Conservation (phyloP, 805 yeast species). For the Wickerhamomyces silvicola region DNA sequence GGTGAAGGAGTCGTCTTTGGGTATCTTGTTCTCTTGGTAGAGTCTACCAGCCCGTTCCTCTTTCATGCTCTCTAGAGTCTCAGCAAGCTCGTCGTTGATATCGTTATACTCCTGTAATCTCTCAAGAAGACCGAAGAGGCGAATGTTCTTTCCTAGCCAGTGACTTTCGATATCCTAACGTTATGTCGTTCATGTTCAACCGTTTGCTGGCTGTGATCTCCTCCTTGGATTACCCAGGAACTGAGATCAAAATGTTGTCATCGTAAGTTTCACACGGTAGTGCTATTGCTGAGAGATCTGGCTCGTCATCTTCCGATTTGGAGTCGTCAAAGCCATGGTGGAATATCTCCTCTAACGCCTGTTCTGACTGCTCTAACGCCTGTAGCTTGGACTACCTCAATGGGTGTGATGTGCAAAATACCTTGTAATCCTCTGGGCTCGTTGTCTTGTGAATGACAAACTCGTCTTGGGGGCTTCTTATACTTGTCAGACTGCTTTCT, state of each 20-base stretch:
- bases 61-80: no score
- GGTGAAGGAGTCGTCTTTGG: no score
- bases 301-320: conserved; percentile 22
- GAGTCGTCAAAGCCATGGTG: conserved; percentile 18
- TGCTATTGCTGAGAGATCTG: conserved; percentile 18
- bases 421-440: conserved; percentile 18
- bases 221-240: conserved; percentile 22
- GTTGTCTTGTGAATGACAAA: conserved; percentile 23
- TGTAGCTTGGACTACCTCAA: conserved; percentile 19
- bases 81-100: conserved; percentile 14
- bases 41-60: no score
- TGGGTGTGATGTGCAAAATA: conserved; percentile 18
- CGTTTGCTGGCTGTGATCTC: conserved; percentile 21
- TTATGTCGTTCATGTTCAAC: conserved; percentile 18
- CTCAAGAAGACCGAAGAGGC: conserved; percentile 11
- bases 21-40: no score
- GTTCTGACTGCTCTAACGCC: conserved; percentile 19
- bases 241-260: conserved; percentile 21
- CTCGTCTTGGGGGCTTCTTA: conserved; percentile 8
- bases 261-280: conserved; percentile 9
- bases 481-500: conserved; percentile 22
- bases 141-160: conserved; percentile 18
- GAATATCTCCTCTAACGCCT: conserved; percentile 19
- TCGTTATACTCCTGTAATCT: conserved; percentile 14
- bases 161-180: conserved; percentile 16